Percentiles rank a stretch among this genome's conserved stretches.
phyloP scores from a whole-genome alignment of 2,329 filamentous ascomycete species.

The Botrytis pseudocinerea region DNA sequence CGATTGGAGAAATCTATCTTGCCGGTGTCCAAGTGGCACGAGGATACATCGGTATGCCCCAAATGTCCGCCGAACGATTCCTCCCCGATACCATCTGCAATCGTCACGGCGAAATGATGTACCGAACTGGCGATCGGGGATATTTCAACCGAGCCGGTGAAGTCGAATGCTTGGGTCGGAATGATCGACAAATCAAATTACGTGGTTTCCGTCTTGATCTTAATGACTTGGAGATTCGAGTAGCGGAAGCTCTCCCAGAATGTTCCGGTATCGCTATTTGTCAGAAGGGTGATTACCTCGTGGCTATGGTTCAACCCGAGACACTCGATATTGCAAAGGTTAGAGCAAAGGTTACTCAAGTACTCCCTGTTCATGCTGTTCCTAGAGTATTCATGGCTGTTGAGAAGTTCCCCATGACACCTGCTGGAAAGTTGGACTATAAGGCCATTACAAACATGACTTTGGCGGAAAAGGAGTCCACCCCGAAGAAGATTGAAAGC shows the following conservation, averaged over 20 bases:
- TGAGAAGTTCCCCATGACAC: conserved; percentile 39
- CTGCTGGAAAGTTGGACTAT: conserved; percentile 42
- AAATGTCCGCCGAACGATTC: conserved; percentile 40
- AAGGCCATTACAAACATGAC: conserved; percentile 31
- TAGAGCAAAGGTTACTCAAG: conserved; percentile 23
- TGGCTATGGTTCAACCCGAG: conserved; percentile 38
- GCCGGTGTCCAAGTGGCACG: conserved; percentile 47
- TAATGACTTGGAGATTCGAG: conserved; percentile 43
- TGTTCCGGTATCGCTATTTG: conserved; percentile 36
- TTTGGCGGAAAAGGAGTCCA: background rate
- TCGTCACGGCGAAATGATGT: conserved; percentile 40
- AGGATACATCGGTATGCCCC: conserved; percentile 45
- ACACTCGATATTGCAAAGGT: conserved; percentile 13
- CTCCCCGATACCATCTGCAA: conserved; percentile 38
- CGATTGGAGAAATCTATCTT: conserved; percentile 46
- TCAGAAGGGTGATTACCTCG: conserved; percentile 35
- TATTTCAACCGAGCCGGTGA: conserved; percentile 43
- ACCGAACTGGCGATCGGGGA: conserved; percentile 47
- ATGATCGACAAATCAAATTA: conserved; percentile 46
- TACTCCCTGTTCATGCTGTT: conserved; percentile 36
- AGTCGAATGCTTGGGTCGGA: conserved; percentile 45
- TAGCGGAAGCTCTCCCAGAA: conserved; percentile 27
- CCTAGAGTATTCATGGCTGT: conserved; percentile 36
- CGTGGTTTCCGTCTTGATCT: conserved; percentile 46
- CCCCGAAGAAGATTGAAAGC: background rate